A percentile compares a stretch with the other conserved stretches of the same genome.
Evolutionary conservation across 208 protist species (phyloP).

Genomic region (Acanthamoeba castellanii): DNA sequence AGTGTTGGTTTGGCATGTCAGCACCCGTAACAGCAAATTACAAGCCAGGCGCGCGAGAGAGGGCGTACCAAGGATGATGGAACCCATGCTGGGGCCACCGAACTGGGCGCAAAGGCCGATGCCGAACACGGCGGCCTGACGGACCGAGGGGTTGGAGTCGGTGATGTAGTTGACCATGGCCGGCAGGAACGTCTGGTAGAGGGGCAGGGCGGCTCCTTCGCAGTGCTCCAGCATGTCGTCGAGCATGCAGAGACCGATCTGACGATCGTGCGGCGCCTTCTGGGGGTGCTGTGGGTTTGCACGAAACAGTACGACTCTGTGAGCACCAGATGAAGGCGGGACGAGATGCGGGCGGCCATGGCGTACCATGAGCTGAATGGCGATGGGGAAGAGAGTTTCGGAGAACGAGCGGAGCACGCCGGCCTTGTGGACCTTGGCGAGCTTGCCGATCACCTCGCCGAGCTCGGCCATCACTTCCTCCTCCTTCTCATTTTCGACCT

Average conservation of each 20-base stretch:
- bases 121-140: constrained; percentile 90
- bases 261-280: constrained; percentile 70
- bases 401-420: constrained; percentile 36
- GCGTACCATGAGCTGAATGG: constrained; percentile 35
- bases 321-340: not conserved
- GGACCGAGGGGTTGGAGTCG: constrained; percentile 81
- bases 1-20: no score
- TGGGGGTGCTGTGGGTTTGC: constrained; percentile 44
- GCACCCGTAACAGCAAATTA: constrained; percentile 6
- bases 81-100: constrained; percentile 71
- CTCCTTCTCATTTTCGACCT: constrained; percentile 71
- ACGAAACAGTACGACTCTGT: not conserved
- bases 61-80: constrained; percentile 23
- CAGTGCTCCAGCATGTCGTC: constrained; percentile 87
- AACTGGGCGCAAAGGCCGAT: constrained; percentile 86
- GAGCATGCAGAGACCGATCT: constrained; percentile 85
- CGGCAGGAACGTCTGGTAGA: constrained; percentile 47
- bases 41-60: not conserved
- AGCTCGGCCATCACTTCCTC: constrained; percentile 75
- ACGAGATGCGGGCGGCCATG: not conserved
- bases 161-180: constrained; percentile 62
- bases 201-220: constrained; percentile 69
- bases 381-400: constrained; percentile 23
- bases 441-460: constrained; percentile 77
- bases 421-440: constrained; percentile 75